Evolutionary conservation across 2,329 filamentous ascomycete species (phyloP), one percentile per base, ranked within the genome.

Genomic region (Fusarium denticulatum): DNA sequence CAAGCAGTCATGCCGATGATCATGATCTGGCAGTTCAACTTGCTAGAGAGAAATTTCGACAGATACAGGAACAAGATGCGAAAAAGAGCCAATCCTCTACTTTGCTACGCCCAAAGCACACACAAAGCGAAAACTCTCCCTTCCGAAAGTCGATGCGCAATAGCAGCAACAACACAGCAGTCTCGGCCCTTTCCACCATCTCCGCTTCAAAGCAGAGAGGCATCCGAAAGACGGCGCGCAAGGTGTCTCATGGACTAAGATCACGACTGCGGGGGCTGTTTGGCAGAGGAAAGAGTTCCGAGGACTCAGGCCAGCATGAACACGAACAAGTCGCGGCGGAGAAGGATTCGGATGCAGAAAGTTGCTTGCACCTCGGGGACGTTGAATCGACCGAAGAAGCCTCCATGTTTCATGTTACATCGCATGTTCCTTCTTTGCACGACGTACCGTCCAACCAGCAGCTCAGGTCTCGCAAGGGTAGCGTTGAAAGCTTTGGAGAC

Each of bases 211-310:
- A 80, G 58, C 77, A 78, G 15, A 67, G 73, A 13, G 78, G 79
- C 8, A 74, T 91, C 34, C 86, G 84, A 50, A 81, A 83, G 36
- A 90, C 87, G 57, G 88, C 89, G 16, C 86, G 92, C 30, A 90
- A 89, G 37, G 88, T 90, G 20, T 93, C 92, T 0, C 86, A 85
- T 22, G 88, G 87, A 0, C 76, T 94, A 43, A 92, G 87, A 76
- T 87, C 85, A 53, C 93, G 86, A 65, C 76, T 94, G 67, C 92
- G 87, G 79, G 81, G 77, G 7, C 57, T 84, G 3, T 83, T 84
- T 55, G 74, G 76, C 24, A 74, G 77, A 45, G 63, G 78, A 8
- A 80, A 78, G 57, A 76, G 73, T 36, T 45, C 43, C 3, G 62
- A 77, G 1, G 69, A 40, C 4, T 49, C 64, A 15, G 68, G 72